Conservation (phyloP, 2,329 filamentous ascomycete genomes). For the Geosmithia putterillii region DNA sequence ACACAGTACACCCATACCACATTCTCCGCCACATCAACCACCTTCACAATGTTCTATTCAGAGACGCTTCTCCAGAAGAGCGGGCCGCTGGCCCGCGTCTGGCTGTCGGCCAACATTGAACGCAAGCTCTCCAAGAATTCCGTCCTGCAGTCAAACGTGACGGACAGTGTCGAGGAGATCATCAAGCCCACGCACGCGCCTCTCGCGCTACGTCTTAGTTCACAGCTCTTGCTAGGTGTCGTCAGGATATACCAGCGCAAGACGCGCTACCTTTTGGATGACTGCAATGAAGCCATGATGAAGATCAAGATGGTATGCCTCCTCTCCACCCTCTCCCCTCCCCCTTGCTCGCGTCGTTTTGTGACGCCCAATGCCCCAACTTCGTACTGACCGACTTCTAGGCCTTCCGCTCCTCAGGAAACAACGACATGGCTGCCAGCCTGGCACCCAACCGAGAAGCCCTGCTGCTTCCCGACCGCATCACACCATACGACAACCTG, state of each 20-base stretch:
- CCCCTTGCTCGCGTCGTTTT: not conserved
- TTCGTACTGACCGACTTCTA: conserved; percentile 26
- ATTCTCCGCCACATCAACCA: conserved; percentile 11
- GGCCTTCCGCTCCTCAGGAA: conserved; percentile 89
- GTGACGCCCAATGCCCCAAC: not conserved
- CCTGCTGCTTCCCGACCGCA: conserved; percentile 78
- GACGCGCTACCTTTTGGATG: conserved; percentile 88
- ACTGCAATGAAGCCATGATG: conserved; percentile 93
- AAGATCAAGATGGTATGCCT: conserved; percentile 90
- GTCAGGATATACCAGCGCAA: conserved; percentile 97
- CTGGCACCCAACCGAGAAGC: conserved; percentile 75
- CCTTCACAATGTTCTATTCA: conserved; percentile 80
- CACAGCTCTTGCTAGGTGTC: conserved; percentile 87
- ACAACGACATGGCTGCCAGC: conserved; percentile 85
- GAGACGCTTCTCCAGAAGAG: conserved; percentile 93
- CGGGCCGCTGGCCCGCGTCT: conserved; percentile 91
- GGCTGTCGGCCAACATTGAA: conserved; percentile 96
- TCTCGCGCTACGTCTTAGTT: conserved; percentile 86
- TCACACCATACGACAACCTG: conserved; percentile 80
- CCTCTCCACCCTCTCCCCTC: not conserved
- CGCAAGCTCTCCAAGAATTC: conserved; percentile 97
- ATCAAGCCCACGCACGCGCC: conserved; percentile 87
- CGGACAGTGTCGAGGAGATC: conserved; percentile 89
- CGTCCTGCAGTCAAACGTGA: conserved; percentile 87
- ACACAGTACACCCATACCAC: conserved; percentile 8